Conservation (phyloP, 1,284 basidiomycete genomes). For the Porodaedalea pini region DNA sequence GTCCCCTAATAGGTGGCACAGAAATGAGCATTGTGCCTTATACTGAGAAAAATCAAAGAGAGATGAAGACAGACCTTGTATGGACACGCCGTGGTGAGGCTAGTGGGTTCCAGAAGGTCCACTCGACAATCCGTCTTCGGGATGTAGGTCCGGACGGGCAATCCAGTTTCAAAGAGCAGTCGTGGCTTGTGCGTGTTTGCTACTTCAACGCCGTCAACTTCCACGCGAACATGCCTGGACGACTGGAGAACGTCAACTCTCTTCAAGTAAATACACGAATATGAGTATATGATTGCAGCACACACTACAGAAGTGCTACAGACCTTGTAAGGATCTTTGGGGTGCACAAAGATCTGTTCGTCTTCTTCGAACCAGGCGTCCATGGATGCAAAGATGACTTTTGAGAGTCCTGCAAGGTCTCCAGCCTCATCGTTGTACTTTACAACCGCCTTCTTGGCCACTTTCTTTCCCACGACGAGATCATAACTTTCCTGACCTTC, state of each 20-base stretch:
- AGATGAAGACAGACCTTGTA: slow-evolving; percentile 50
- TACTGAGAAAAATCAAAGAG: not conserved
- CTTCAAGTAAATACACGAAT: slow-evolving; percentile 30
- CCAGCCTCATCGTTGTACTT: slow-evolving; percentile 35
- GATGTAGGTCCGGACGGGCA: slow-evolving; percentile 58
- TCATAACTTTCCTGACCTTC: slow-evolving; percentile 37
- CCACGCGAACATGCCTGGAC: slow-evolving; percentile 57
- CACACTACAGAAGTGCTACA: slow-evolving; percentile 2
- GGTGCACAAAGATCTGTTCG: slow-evolving; percentile 55
- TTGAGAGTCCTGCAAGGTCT: slow-evolving; percentile 45
- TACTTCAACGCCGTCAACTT: slow-evolving; percentile 57
- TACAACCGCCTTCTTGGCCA: slow-evolving; percentile 40
- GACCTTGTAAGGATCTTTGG: slow-evolving; percentile 69
- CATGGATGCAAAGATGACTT: slow-evolving; percentile 46
- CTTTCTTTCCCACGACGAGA: slow-evolving; percentile 40
- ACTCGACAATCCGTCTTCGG: slow-evolving; percentile 52
- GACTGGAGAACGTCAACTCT: slow-evolving; percentile 58
- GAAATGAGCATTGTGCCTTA: slow-evolving; percentile 7
- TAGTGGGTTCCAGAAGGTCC: slow-evolving; percentile 47
- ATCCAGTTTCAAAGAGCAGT: slow-evolving; percentile 55
- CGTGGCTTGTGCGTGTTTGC: slow-evolving; percentile 53
- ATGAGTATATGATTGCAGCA: slow-evolving; percentile 6
- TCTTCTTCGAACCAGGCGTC: slow-evolving; percentile 71
- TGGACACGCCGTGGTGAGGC: slow-evolving; percentile 49
- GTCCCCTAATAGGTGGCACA: slow-evolving; percentile 41